Evolutionary conservation across 805 yeast species (phyloP), one percentile per base, ranked within the genome.

Genomic region (Grigorovia transvaalensis): DNA sequence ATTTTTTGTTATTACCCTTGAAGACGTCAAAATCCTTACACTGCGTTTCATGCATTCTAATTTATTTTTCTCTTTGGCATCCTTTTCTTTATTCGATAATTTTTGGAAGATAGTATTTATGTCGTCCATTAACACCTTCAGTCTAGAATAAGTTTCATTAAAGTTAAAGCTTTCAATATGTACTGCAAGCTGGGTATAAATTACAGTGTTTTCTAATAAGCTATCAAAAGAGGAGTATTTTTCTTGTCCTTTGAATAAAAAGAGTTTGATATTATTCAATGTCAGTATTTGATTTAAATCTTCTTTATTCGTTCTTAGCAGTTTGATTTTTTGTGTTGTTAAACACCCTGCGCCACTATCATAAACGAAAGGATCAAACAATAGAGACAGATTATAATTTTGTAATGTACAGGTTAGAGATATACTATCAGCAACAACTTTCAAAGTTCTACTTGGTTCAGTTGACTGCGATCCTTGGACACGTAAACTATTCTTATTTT

Each of bases 1-100:
- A 45, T 61, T 57, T n/a, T 57, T 61, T 46, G 54, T 54, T 12
- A 58, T 56, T 27, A 60, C 52, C 20, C 54, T 55, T 2, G 70
- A 63, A 8, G 66, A 56, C 13, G 59, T 59, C 47, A 65, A 35
- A 27, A 65, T 54, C 42, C 67, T 50, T 2, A 66, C 65, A 53
- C 67, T 63, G 38, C 56, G 59, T 46, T 56, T 61, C 58, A 60
- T 46, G 19, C 44, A 50, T 7, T 49, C 35, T 12, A 20, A 18
- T 27, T 29, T 50, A 30, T 43, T 41, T 23, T 46, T 19, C n/a
- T 30, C 41, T 17, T 43, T 27, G 11, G 29, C 9, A 12, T 23
- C 47, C 13, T 43, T 46, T 9, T 29, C 30, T 19, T 18, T 15
- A 9, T 15, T 44, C 19, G 44, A 19, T 2, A 33, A n/a, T 9